Percentiles rank a stretch among this genome's conserved stretches.
Conservation (phyloP, 345 rosid species). For the Populus simonii region DNA sequence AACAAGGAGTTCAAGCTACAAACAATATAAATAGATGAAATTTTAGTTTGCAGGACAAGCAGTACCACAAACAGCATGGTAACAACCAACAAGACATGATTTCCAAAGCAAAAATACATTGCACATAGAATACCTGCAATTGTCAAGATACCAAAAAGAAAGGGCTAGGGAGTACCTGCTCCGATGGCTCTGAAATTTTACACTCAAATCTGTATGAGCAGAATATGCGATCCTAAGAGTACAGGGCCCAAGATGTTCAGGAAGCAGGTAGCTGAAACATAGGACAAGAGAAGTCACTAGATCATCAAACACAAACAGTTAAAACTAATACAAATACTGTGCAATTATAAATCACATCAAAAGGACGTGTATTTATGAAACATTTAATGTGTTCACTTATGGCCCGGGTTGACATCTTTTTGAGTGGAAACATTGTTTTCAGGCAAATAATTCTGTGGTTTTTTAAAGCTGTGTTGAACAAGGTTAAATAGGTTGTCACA, state of each 20-base stretch:
- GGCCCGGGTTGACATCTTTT: neutral
- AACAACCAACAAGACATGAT: neutral
- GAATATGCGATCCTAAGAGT: slow-evolving; percentile 92
- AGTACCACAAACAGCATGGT: neutral
- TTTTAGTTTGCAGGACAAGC: neutral
- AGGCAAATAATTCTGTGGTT: neutral
- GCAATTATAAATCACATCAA: neutral
- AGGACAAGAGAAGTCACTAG: slow-evolving; percentile 19
- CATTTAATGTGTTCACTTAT: neutral
- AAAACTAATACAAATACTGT: neutral
- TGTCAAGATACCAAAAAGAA: neutral
- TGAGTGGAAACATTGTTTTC: neutral
- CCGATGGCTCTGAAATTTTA: slow-evolving; percentile 93
- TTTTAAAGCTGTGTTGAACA: neutral
- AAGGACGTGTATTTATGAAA: neutral
- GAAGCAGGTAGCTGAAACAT: slow-evolving; percentile 73
- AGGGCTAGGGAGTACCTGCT: slow-evolving; percentile 61
- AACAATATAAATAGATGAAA: neutral
- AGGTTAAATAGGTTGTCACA: neutral
- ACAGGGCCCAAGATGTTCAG: slow-evolving; percentile 68
- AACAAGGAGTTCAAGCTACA: neutral
- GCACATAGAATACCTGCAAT: neutral
- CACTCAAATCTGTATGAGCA: slow-evolving; percentile 98
- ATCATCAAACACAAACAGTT: neutral
- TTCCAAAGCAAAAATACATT: neutral